Percentiles rank a stretch among this genome's conserved stretches.
phyloP scores from a whole-genome alignment of 306 rosid genomes.

The Vigna unguiculata region DNA sequence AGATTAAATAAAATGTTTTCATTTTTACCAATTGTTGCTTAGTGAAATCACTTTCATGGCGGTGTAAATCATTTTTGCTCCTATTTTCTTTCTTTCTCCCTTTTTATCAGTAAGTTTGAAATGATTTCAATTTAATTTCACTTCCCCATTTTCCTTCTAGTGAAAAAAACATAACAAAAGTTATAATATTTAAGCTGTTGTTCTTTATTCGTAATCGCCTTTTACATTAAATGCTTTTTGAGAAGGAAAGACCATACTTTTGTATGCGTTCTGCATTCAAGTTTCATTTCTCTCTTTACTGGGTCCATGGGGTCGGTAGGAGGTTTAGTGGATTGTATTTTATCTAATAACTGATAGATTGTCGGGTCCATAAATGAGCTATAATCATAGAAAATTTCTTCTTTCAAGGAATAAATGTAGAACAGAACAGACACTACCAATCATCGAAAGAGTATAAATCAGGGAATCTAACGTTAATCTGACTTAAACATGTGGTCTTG shows the following conservation, averaged over 20 bases:
- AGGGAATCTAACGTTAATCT: neutral
- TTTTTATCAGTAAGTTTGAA: neutral
- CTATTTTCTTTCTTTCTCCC: neutral
- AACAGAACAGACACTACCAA: neutral
- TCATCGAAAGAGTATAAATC: neutral
- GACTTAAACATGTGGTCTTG: neutral
- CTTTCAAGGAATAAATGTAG: neutral
- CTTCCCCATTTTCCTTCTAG: neutral
- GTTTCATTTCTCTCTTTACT: neutral
- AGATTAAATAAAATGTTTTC: neutral
- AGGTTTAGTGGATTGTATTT: neutral
- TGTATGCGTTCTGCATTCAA: neutral
- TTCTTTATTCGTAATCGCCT: neutral
- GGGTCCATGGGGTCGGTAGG: slow-evolving; percentile 9
- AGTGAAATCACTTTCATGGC: slow-evolving; percentile 18
- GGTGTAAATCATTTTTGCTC: neutral
- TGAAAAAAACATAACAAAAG: neutral
- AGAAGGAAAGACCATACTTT: slow-evolving; percentile 8
- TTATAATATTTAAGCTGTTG: too few relatives aligned
- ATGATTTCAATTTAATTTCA: slow-evolving; percentile 16
- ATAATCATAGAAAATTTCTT: neutral
- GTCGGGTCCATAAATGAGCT: slow-evolving; percentile 29
- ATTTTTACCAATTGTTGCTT: neutral
- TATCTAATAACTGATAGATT: slow-evolving; percentile 16
- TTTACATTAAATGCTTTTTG: slow-evolving; percentile 10